Percentiles rank a stretch among this genome's conserved stretches.
Evolutionary conservation across 495 filamentous ascomycete species (phyloP).

Genomic region (Talaromyces trachyspermus): DNA sequence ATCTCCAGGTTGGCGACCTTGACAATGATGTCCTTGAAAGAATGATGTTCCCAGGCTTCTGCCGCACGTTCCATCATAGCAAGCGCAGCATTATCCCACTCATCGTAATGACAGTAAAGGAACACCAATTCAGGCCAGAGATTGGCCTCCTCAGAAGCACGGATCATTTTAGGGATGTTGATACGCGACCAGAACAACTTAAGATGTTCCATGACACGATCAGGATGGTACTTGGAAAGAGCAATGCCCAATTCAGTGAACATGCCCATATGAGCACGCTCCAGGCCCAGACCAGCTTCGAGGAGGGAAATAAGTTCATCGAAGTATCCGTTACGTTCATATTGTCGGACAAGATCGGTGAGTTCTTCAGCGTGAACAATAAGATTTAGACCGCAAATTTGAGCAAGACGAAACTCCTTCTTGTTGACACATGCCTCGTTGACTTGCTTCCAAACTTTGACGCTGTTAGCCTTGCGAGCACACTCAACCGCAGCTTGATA

Average conservation of each 20-base stretch:
- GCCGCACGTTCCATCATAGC: constrained; percentile 99
- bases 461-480: constrained; percentile 97
- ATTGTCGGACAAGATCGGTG: constrained; percentile 87
- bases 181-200: constrained; percentile 98
- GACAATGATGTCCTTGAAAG: constrained; percentile 97
- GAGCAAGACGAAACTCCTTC: constrained; percentile 98
- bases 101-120: constrained; percentile 98
- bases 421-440: constrained; percentile 94
- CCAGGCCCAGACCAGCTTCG: constrained; percentile 90
- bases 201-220: constrained; percentile 95
- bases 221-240: constrained; percentile 92
- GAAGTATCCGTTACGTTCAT: constrained; percentile 96
- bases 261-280: constrained; percentile 90
- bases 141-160: constrained; percentile 88
- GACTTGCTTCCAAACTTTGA: constrained; percentile 99
- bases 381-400: constrained; percentile 98
- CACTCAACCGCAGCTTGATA: constrained; percentile 98
- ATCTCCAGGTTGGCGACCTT: constrained; percentile 99
- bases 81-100: constrained; percentile 96
- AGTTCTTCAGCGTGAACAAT: constrained; percentile 98
- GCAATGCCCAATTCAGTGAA: constrained; percentile 96
- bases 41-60: constrained; percentile 99
- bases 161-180: constrained; percentile 98
- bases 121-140: constrained; percentile 98
- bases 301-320: constrained; percentile 93